A percentile compares a stretch with the other conserved stretches of the same genome.
phyloP scores from a whole-genome alignment of 306 rosid species.

The Gillenia trifoliata region DNA sequence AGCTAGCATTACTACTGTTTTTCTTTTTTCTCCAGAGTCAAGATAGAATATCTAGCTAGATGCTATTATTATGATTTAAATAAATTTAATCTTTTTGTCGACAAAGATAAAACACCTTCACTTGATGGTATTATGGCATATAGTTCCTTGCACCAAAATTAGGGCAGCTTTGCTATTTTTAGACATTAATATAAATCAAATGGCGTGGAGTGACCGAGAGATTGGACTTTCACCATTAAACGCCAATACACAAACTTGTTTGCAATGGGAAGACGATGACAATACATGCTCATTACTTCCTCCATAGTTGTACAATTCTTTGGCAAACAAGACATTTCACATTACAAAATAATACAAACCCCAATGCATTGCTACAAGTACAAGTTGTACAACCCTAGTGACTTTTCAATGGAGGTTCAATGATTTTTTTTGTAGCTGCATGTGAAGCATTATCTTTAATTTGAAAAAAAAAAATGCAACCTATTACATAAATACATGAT shows the following conservation, averaged over 20 bases:
- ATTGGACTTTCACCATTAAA: not conserved
- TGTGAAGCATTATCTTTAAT: not conserved
- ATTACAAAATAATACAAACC: not conserved
- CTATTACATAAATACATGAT: not conserved
- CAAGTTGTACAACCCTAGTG: not conserved
- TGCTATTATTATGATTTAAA: too few species aligned
- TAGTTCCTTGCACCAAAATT: not conserved
- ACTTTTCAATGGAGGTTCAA: not conserved
- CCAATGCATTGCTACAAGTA: too few species aligned
- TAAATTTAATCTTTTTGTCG: not conserved
- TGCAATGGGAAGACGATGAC: not conserved
- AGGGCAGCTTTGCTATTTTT: not conserved
- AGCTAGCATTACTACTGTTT: not conserved
- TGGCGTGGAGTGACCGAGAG: not conserved
- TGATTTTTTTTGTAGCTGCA: not conserved
- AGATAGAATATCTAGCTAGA: too few species aligned
- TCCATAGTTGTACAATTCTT: not conserved
- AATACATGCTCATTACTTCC: not conserved
- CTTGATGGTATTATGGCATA: too few species aligned
- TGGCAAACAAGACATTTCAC: not conserved
- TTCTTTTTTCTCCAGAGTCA: not conserved
- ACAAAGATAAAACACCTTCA: not conserved
- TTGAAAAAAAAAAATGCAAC: not conserved
- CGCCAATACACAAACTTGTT: not conserved
- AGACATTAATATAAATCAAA: not conserved